Percentiles rank a stretch among this genome's conserved stretches.
These are phyloP conservation scores for Aureobasidium sp. DNA, from an alignment of 2,329 filamentous ascomycete genomes.

Conservation along the genomic window DNA sequence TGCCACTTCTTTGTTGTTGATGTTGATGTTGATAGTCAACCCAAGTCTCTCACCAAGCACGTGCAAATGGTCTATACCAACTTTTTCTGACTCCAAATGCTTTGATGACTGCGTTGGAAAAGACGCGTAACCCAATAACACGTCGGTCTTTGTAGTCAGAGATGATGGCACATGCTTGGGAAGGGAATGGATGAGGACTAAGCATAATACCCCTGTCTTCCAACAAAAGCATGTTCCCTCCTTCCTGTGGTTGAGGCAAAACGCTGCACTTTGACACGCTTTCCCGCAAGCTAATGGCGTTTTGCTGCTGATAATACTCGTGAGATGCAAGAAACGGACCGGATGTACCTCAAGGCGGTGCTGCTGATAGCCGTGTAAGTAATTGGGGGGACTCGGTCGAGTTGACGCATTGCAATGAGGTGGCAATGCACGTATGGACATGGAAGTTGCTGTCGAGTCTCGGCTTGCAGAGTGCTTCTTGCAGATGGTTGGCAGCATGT, in stretches of 20 bases:
- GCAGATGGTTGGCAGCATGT: background rate
- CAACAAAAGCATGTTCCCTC: background rate
- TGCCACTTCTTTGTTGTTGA: background rate
- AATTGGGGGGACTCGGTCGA: background rate
- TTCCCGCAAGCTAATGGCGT: background rate
- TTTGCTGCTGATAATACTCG: background rate
- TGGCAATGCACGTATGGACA: background rate
- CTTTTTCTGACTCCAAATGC: background rate
- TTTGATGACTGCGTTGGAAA: conserved; percentile 1
- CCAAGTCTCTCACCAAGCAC: background rate
- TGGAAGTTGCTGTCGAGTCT: background rate
- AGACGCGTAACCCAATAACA: background rate
- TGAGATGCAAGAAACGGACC: background rate
- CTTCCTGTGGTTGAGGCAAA: background rate
- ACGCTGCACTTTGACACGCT: background rate
- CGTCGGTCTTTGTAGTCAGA: background rate
- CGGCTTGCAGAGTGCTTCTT: background rate
- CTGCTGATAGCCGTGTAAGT: background rate
- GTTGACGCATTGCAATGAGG: background rate
- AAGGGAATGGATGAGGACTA: background rate
- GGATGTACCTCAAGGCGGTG: background rate
- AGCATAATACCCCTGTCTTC: background rate
- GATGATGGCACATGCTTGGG: background rate
- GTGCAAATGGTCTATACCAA: background rate
- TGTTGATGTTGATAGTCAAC: background rate